phyloP scores from a whole-genome alignment of 2,329 filamentous ascomycete species.

The Colletotrichum spaethianum region DNA sequence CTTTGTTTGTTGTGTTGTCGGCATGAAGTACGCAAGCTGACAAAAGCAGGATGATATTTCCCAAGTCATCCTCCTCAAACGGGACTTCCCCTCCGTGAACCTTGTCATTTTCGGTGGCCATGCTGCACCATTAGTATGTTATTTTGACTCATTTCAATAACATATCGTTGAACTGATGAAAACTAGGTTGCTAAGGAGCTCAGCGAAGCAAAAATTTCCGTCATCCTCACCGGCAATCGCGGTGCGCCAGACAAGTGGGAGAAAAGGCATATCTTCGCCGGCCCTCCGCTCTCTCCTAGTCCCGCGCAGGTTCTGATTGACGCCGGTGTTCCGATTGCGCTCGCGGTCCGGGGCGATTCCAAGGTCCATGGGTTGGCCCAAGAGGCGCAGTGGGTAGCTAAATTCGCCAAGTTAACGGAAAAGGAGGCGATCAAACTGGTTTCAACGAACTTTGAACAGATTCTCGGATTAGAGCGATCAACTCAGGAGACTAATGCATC shows the following conservation, averaged over 20 bases:
- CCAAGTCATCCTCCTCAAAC: constrained; percentile 55
- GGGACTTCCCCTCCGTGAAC: constrained; percentile 50
- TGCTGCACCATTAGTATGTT: constrained; percentile 53
- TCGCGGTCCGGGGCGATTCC: constrained; percentile 48
- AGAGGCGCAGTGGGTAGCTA: constrained; percentile 56
- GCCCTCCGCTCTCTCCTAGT: constrained; percentile 57
- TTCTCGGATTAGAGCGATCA: constrained; percentile 49
- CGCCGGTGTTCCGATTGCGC: constrained; percentile 4
- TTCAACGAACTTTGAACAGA: constrained; percentile 56
- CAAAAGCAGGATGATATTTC: constrained; percentile 53
- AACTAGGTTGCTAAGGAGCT: constrained; percentile 54
- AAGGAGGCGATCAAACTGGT: constrained; percentile 54
- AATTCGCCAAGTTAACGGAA: constrained; percentile 53
- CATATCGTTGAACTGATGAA: background rate
- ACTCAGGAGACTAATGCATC: background rate
- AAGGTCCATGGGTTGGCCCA: constrained; percentile 55
- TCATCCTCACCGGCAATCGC: constrained; percentile 57
- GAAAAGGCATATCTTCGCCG: constrained; percentile 53
- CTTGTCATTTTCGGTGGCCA: constrained; percentile 55
- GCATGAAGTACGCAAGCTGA: background rate
- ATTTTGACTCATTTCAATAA: rapidly evolving
- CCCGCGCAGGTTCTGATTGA: constrained; percentile 45
- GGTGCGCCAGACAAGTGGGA: constrained; percentile 53
- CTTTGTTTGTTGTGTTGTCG: background rate
- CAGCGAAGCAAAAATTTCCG: constrained; percentile 54